These are phyloP conservation scores for Leccinum broughii DNA, from an alignment of 768 basidiomycete genomes.

Conservation along the genomic window DNA sequence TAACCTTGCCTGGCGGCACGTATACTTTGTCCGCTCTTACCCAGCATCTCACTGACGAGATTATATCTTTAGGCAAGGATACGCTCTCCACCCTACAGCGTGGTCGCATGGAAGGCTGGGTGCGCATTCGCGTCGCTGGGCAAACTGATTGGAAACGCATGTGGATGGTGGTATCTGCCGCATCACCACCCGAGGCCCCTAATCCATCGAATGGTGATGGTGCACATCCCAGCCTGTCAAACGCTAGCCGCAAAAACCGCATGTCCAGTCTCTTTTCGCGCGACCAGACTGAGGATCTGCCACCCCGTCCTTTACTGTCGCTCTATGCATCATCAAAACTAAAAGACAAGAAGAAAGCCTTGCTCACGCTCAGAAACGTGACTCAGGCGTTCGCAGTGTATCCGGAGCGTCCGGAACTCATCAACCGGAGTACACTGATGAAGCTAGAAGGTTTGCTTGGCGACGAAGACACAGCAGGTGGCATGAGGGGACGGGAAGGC, in stretches of 20 bases:
- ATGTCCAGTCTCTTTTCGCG: constrained; percentile 66
- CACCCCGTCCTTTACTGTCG: constrained; percentile 45
- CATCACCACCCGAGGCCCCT: constrained; percentile 31
- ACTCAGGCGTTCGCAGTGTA: constrained; percentile 93
- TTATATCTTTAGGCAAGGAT: constrained; percentile 39
- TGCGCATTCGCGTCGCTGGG: constrained; percentile 88
- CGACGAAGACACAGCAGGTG: constrained; percentile 68
- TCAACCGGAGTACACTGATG: constrained; percentile 85
- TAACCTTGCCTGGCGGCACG: constrained; percentile 57
- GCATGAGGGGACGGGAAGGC: constrained; percentile 71
- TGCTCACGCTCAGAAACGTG: constrained; percentile 68
- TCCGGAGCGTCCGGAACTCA: constrained; percentile 91
- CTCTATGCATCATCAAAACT: constrained; percentile 66
- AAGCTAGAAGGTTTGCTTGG: constrained; percentile 88
- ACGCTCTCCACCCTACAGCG: constrained; percentile 63
- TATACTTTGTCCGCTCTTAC: constrained; percentile 24
- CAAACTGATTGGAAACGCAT: constrained; percentile 95
- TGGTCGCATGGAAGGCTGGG: constrained; percentile 89
- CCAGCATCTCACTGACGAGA: constrained; percentile 20
- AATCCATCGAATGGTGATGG: constrained; percentile 29
- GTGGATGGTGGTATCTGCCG: constrained; percentile 75
- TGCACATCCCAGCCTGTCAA: constrained; percentile 26
- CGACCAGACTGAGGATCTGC: constrained; percentile 39
- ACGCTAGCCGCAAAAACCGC: constrained; percentile 45
- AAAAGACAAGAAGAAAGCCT: constrained; percentile 70